A percentile compares a stretch with the other conserved stretches of the same genome.
Evolutionary conservation across 768 basidiomycete genomes (phyloP).

Genomic region (Daedalea quercina): DNA sequence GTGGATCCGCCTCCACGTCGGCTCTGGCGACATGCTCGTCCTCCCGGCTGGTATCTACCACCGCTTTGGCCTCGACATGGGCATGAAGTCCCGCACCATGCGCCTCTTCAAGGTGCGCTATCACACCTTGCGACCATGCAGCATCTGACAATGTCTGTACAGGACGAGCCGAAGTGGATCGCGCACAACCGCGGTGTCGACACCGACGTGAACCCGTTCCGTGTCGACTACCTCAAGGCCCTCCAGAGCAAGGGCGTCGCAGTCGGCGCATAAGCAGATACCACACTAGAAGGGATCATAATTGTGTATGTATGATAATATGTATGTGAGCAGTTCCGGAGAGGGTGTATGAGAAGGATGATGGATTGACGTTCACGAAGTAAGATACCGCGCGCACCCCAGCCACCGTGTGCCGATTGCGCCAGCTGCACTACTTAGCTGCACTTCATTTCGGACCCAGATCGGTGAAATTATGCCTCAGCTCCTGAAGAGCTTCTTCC

Average conservation of each 20-base stretch:
- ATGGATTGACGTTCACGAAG: too few species aligned
- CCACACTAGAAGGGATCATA: too few species aligned
- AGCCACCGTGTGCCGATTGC: too few species aligned
- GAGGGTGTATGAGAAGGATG: too few species aligned
- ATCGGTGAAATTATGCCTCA: too few species aligned
- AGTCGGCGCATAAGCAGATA: conserved; percentile 1
- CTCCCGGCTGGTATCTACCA: conserved; percentile 92
- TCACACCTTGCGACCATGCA: not conserved
- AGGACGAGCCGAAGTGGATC: conserved; percentile 93
- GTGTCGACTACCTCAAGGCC: conserved; percentile 52
- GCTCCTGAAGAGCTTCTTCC: too few species aligned
- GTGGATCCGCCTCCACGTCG: conserved; percentile 80
- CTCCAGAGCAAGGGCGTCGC: conserved; percentile 21
- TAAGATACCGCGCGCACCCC: too few species aligned
- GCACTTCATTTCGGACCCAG: too few species aligned
- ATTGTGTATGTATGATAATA: too few species aligned
- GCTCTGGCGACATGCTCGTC: conserved; percentile 78
- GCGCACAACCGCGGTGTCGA: conserved; percentile 58
- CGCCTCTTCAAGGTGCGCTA: conserved; percentile 73
- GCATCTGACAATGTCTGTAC: not conserved
- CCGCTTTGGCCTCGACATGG: conserved; percentile 84
- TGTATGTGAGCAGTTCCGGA: too few species aligned
- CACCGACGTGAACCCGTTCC: conserved; percentile 60
- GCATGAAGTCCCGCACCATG: conserved; percentile 67
- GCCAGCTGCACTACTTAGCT: too few species aligned